phyloP scores from a whole-genome alignment of 2,329 filamentous ascomycete genomes.

The Paracoccidioides brasiliensis region DNA sequence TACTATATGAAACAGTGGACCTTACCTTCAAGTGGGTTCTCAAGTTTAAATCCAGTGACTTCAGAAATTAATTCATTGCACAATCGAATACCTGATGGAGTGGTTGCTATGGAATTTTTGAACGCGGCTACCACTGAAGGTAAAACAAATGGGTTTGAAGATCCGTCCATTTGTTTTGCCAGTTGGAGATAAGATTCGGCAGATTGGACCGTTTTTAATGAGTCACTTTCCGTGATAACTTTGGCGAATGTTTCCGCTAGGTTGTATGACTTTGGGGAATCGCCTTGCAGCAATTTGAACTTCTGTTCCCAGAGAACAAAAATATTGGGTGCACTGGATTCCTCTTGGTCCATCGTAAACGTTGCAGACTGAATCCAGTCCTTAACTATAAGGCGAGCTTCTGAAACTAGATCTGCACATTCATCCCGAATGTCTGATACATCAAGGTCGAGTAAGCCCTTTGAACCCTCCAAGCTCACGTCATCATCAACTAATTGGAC shows the following conservation, averaged over 20 bases:
- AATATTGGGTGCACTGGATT: conserved; percentile 10
- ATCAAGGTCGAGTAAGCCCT: conserved; percentile 39
- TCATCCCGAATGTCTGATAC: conserved; percentile 39
- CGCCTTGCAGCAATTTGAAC: conserved; percentile 20
- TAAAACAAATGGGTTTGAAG: conserved; percentile 34
- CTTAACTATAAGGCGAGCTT: conserved; percentile 37
- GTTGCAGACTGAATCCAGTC: conserved; percentile 25
- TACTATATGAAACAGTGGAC: background rate
- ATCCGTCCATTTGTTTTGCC: conserved; percentile 23
- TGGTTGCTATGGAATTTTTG: conserved; percentile 36
- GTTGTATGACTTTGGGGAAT: conserved; percentile 25
- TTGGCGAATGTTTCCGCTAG: conserved; percentile 30
- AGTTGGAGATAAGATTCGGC: conserved; percentile 22
- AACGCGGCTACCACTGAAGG: conserved; percentile 37
- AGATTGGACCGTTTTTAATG: conserved; percentile 16
- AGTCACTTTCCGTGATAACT: conserved; percentile 23
- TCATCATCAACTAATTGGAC: conserved; percentile 48
- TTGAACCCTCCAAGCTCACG: conserved; percentile 42
- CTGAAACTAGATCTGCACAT: conserved; percentile 39
- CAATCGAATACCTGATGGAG: conserved; percentile 36
- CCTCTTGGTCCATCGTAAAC: background rate
- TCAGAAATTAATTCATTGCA: conserved; percentile 50
- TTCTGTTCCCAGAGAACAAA: conserved; percentile 23
- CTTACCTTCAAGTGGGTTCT: conserved; percentile 32
- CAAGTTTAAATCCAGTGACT: conserved; percentile 41